phyloP scores from a whole-genome alignment of 1,284 basidiomycete species.

The Ceratobasidium sp. region DNA sequence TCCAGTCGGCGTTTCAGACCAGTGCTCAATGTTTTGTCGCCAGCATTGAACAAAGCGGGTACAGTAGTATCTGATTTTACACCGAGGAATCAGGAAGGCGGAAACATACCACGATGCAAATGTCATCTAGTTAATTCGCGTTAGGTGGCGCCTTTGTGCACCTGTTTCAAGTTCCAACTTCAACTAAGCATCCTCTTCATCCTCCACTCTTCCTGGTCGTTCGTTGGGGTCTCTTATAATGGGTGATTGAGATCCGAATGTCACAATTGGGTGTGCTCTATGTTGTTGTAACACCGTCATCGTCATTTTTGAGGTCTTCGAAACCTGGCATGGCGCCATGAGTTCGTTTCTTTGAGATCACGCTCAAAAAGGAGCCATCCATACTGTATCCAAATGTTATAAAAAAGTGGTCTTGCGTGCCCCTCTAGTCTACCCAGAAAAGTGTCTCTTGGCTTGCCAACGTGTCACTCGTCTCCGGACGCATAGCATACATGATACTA shows the following conservation, averaged over 20 bases:
- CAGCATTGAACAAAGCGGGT: no score
- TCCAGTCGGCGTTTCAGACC: no score
- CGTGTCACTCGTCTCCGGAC: not conserved
- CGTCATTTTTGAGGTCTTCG: conserved; percentile 21
- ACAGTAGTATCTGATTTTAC: no score
- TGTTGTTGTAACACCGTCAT: conserved; percentile 5
- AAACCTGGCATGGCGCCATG: not conserved
- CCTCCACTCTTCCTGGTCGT: not conserved
- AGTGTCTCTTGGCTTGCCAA: no score
- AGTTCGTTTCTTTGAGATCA: conserved; percentile 23
- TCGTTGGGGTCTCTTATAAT: not conserved
- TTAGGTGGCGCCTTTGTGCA: no score
- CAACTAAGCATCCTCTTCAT: not conserved
- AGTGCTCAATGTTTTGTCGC: no score
- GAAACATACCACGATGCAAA: no score
- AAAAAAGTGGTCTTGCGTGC: no score
- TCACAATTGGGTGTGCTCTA: not conserved
- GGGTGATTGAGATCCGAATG: not conserved
- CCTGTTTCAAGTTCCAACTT: not conserved
- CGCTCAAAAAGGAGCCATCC: not conserved
- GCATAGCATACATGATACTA: conserved; percentile 32
- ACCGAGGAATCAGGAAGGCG: no score
- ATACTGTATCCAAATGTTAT: no score
- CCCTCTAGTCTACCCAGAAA: no score
- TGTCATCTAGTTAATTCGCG: no score